Conservation (phyloP, 169 alveolate genomes). For the Plasmodium gonderi region DNA sequence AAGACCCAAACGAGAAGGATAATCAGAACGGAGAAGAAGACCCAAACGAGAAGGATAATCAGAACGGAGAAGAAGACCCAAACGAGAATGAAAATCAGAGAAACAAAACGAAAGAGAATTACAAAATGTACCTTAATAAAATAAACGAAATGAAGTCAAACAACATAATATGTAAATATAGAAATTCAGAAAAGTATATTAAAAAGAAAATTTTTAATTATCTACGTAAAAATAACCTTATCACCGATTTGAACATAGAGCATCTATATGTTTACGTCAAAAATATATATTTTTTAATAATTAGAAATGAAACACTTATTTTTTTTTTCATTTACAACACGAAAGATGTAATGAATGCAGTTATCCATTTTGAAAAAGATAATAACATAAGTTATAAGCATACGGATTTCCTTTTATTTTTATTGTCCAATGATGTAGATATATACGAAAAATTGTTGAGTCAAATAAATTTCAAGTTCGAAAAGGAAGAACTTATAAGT, state of each 20-base stretch:
- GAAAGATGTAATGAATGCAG: conserved; percentile 43
- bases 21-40: neutral
- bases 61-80: neutral
- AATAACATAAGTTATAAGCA: conserved; percentile 19
- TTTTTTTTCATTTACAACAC: conserved; percentile 22
- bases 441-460: conserved; percentile 20
- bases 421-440: conserved; percentile 19
- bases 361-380: conserved; percentile 1
- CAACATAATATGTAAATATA: neutral
- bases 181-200: conserved; percentile 15
- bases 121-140: conserved; percentile 16
- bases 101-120: neutral
- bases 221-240: conserved; percentile 18
- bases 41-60: neutral
- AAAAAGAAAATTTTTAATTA: conserved; percentile 57
- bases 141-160: conserved; percentile 43
- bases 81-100: neutral
- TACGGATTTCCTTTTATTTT: conserved; percentile 19
- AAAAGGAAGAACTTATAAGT: conserved; percentile 15
- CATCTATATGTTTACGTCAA: conserved; percentile 17
- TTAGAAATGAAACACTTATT: conserved; percentile 23
- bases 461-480: conserved; percentile 7
- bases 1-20: neutral
- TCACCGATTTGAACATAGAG: conserved; percentile 7
- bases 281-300: conserved; percentile 22